These are phyloP conservation scores for Penicillium lividum DNA, from an alignment of 495 filamentous ascomycete species.

Conservation along the genomic window DNA sequence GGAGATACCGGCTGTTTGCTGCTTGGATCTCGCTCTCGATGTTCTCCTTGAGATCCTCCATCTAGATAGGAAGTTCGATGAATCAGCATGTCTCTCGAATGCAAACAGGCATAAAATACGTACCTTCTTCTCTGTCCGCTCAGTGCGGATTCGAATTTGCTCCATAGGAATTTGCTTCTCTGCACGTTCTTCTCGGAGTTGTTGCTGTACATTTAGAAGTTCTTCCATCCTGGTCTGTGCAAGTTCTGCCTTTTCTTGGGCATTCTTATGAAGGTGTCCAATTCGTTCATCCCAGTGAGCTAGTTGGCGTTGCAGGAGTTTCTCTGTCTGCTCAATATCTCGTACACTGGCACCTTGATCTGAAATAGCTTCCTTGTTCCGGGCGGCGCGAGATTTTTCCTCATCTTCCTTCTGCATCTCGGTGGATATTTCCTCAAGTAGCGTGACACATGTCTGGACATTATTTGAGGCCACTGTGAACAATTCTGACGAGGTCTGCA, in stretches of 20 bases:
- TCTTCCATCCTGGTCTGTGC: slow-evolving; percentile 90
- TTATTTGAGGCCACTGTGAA: slow-evolving; percentile 81
- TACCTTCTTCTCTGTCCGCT: slow-evolving; percentile 99
- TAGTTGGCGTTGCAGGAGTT: slow-evolving; percentile 78
- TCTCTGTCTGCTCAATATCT: slow-evolving; percentile 89
- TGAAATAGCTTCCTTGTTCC: slow-evolving; percentile 81
- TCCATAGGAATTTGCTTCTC: slow-evolving; percentile 91
- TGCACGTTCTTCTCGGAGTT: slow-evolving; percentile 77
- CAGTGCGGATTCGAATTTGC: slow-evolving; percentile 82
- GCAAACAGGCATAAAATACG: slow-evolving; percentile 14
- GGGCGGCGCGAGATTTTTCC: slow-evolving; percentile 71
- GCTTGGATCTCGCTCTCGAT: slow-evolving; percentile 89
- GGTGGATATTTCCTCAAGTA: slow-evolving; percentile 81
- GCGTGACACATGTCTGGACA: slow-evolving; percentile 78
- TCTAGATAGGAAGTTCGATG: slow-evolving; percentile 53
- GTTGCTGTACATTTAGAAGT: slow-evolving; percentile 74
- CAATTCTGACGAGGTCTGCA: slow-evolving; percentile 88
- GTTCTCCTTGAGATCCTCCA: slow-evolving; percentile 94
- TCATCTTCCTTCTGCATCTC: slow-evolving; percentile 91
- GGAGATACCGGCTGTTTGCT: slow-evolving; percentile 89
- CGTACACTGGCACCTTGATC: slow-evolving; percentile 84
- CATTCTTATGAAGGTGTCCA: slow-evolving; percentile 72
- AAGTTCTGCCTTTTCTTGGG: slow-evolving; percentile 73
- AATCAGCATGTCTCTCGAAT: background rate
- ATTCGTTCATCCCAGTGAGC: slow-evolving; percentile 82